These are phyloP conservation scores for Flagelloscypha sp. DNA, from an alignment of 768 basidiomycete species.

Conservation along the genomic window DNA sequence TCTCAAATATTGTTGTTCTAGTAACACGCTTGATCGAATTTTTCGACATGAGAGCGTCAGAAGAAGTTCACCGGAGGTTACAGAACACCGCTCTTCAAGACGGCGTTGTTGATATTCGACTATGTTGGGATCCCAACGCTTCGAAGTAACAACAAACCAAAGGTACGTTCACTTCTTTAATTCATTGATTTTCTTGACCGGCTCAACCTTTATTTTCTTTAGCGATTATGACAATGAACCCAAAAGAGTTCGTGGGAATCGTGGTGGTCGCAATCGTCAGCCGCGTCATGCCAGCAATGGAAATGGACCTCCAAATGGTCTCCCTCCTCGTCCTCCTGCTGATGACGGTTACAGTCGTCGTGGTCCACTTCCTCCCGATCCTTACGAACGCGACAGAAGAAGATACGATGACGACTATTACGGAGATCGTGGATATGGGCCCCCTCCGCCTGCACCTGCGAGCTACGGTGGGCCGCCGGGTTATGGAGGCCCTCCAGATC, in stretches of 20 bases:
- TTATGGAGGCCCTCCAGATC: conserved; percentile 8
- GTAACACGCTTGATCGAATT: conserved; percentile 89
- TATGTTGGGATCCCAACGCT: conserved; percentile 74
- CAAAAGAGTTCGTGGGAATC: too few species aligned
- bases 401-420: conserved; percentile 40
- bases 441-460: conserved; percentile 8
- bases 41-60: conserved; percentile 83
- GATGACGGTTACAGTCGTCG: conserved; percentile 34
- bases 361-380: conserved; percentile 17
- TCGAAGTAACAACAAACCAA: conserved; percentile 37
- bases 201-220: background rate
- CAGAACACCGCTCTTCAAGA: too few species aligned
- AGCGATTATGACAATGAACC: conserved; percentile 23
- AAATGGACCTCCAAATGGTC: conserved; percentile 31
- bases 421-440: conserved; percentile 28
- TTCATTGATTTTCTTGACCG: conserved; percentile 6
- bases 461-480: conserved; percentile 3
- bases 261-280: conserved; percentile 22
- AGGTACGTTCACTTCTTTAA: conserved; percentile 20
- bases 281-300: conserved; percentile 20
- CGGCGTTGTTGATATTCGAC: conserved; percentile 81
- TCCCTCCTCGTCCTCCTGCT: conserved; percentile 21
- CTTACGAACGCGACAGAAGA: conserved; percentile 22
- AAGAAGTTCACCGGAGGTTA: too few species aligned
- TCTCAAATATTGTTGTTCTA: conserved; percentile 4